These are phyloP conservation scores for Ascodesmis nigricans DNA, from an alignment of 495 filamentous ascomycete genomes.

Conservation along the genomic window DNA sequence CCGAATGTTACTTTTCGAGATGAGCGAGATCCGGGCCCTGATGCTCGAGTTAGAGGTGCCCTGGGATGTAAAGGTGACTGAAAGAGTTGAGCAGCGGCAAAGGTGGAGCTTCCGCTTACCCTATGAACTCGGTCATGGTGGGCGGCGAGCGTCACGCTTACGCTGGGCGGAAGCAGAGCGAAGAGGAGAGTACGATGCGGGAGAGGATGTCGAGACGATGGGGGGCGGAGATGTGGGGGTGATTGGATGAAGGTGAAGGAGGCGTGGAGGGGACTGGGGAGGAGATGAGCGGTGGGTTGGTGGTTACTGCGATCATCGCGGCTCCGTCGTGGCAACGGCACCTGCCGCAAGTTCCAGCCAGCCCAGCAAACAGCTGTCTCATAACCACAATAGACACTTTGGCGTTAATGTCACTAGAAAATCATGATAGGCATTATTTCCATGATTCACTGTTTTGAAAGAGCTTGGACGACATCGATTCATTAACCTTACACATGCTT, in stretches of 20 bases:
- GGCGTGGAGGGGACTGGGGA: conserved; percentile 5
- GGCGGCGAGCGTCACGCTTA: too few relatives aligned
- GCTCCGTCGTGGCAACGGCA: conserved; percentile 4
- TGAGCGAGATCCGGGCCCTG: conserved; percentile 63
- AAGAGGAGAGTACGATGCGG: too few relatives aligned
- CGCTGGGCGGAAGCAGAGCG: too few relatives aligned
- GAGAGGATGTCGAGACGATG: too few relatives aligned
- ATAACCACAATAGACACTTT: conserved; percentile 5
- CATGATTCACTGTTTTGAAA: not conserved
- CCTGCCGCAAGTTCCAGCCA: too few relatives aligned
- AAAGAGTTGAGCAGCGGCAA: conserved; percentile 11
- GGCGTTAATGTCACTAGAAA: conserved; percentile 4
- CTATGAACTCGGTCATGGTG: conserved; percentile 42
- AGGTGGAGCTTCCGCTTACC: conserved; percentile 22
- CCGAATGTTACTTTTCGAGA: conserved; percentile 96
- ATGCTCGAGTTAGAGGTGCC: conserved; percentile 10
- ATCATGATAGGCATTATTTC: conserved; percentile 5
- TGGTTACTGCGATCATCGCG: conserved; percentile 2
- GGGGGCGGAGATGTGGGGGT: not conserved
- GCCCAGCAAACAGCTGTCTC: conserved; percentile 1
- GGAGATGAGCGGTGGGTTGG: conserved; percentile 7
- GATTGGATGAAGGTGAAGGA: conserved; percentile 7
- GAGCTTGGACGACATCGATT: not conserved
- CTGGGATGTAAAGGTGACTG: conserved; percentile 2
- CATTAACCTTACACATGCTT: not conserved